Evolutionary conservation across 495 filamentous ascomycete genomes (phyloP).

Genomic region (Parachaetomium inaequale): DNA sequence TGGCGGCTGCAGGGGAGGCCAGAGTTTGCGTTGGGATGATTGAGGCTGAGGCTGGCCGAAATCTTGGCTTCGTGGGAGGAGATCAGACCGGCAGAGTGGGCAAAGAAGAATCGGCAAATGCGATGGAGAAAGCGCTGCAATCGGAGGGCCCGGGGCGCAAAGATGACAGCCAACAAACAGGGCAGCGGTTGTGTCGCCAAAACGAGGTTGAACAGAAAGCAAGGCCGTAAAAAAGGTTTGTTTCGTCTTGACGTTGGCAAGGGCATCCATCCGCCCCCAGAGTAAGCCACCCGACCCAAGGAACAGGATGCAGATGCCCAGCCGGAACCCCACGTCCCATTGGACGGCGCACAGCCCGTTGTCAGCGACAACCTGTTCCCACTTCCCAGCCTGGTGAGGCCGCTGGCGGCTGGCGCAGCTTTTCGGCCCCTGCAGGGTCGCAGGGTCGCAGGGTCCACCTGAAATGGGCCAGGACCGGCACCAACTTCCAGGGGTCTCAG

Average conservation of each 20-base stretch:
- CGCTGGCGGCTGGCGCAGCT: not conserved
- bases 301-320: slow-evolving; percentile 14
- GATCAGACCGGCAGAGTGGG: not conserved
- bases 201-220: not conserved
- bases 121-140: not conserved
- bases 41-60: slow-evolving; percentile 27
- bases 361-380: slow-evolving; percentile 7
- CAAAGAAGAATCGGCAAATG: not conserved
- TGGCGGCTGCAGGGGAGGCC: slow-evolving; percentile 24
- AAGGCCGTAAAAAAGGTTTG: not conserved
- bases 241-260: slow-evolving; percentile 1
- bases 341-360: slow-evolving; percentile 15
- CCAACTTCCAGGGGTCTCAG: not conserved
- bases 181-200: not conserved
- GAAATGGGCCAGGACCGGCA: slow-evolving; percentile 4
- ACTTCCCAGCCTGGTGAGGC: not conserved
- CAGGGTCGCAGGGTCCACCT: slow-evolving; percentile 4
- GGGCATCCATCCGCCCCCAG: not conserved
- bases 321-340: slow-evolving; percentile 15
- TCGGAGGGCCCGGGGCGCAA: not conserved
- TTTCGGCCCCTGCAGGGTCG: slow-evolving; percentile 12
- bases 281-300: not conserved
- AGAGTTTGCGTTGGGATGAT: slow-evolving; percentile 22
- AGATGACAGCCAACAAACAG: not conserved
- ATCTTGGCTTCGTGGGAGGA: slow-evolving; percentile 4